phyloP scores from a whole-genome alignment of 2,329 filamentous ascomycete species.

The Penicillium hesseltinei region DNA sequence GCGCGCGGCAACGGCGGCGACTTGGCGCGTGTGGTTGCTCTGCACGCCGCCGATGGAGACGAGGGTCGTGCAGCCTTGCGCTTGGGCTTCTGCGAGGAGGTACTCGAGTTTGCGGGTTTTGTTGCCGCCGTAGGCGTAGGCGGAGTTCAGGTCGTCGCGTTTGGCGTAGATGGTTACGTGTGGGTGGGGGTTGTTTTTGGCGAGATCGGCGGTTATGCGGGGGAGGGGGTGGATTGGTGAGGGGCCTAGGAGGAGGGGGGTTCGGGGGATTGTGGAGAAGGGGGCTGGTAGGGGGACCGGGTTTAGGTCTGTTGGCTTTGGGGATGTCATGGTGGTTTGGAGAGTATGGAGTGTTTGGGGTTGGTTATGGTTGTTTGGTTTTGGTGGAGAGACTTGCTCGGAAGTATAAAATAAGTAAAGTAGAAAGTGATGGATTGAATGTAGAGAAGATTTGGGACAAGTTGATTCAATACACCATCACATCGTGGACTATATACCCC shows the following conservation, averaged over 20 bases:
- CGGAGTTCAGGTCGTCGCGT: conserved; percentile 69
- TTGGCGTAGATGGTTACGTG: conserved; percentile 67
- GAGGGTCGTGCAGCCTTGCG: conserved; percentile 59
- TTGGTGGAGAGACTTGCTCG: not conserved
- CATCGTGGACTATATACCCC: conserved; percentile 1
- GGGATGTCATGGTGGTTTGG: not conserved
- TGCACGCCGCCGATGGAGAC: conserved; percentile 68
- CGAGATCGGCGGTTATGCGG: conserved; percentile 61
- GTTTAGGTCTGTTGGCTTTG: not conserved
- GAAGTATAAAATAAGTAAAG: not conserved
- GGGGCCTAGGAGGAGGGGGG: conserved; percentile 63
- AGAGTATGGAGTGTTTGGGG: not conserved
- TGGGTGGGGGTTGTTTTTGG: conserved; percentile 34
- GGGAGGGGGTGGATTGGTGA: conserved; percentile 68
- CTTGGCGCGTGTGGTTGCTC: conserved; percentile 68
- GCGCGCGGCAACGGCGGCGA: conserved; percentile 61
- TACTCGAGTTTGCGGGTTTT: conserved; percentile 71
- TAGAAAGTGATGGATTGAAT: not conserved
- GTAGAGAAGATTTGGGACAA: not conserved
- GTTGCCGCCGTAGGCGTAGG: conserved; percentile 66
- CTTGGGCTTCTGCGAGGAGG: conserved; percentile 61
- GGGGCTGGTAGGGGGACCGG: conserved; percentile 53
- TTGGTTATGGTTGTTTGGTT: not conserved
- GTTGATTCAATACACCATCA: not conserved
- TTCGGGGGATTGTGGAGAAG: conserved; percentile 62